A percentile compares a stretch with the other conserved stretches of the same genome.
Evolutionary conservation across 306 rosid genomes (phyloP).

Genomic region (Carpinus fangiana): DNA sequence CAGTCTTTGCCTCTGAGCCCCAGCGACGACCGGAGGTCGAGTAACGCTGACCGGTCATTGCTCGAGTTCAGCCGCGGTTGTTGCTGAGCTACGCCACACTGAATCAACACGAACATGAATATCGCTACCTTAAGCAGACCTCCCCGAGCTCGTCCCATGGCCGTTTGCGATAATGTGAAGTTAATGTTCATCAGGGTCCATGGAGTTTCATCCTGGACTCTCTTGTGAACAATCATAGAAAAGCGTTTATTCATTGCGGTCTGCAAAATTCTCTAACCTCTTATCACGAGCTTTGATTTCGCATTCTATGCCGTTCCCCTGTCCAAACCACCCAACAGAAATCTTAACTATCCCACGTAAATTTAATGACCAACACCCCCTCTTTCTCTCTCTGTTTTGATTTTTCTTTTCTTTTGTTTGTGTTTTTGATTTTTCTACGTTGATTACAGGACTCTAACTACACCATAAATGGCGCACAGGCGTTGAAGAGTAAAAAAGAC

Average conservation of each 20-base stretch:
- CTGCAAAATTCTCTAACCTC: conserved; percentile 34
- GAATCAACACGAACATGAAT: conserved; percentile 39
- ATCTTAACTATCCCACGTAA: conserved; percentile 9
- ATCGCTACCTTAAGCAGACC: conserved; percentile 27
- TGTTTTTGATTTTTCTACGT: too few species aligned
- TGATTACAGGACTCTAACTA: too few species aligned
- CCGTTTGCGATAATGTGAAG: conserved; percentile 27
- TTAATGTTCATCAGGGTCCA: conserved; percentile 19
- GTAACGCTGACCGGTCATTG: conserved; percentile 58
- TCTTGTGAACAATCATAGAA: conserved; percentile 6
- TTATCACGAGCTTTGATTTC: conserved; percentile 41
- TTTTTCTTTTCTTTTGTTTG: background rate
- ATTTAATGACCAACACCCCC: background rate
- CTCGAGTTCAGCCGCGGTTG: conserved; percentile 37
- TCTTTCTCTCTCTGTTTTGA: background rate
- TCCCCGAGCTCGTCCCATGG: conserved; percentile 50
- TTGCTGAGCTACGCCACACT: conserved; percentile 39
- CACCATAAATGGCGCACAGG: too few species aligned
- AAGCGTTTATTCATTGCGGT: conserved; percentile 6
- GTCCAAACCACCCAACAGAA: conserved; percentile 15
- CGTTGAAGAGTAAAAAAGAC: too few species aligned
- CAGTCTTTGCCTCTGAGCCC: conserved; percentile 72
- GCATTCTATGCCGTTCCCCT: conserved; percentile 28
- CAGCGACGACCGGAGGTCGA: conserved; percentile 71
- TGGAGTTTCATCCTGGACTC: conserved; percentile 24